Evolutionary conservation across 1,284 basidiomycete genomes (phyloP).

Genomic region (Malassezia obtusa): DNA sequence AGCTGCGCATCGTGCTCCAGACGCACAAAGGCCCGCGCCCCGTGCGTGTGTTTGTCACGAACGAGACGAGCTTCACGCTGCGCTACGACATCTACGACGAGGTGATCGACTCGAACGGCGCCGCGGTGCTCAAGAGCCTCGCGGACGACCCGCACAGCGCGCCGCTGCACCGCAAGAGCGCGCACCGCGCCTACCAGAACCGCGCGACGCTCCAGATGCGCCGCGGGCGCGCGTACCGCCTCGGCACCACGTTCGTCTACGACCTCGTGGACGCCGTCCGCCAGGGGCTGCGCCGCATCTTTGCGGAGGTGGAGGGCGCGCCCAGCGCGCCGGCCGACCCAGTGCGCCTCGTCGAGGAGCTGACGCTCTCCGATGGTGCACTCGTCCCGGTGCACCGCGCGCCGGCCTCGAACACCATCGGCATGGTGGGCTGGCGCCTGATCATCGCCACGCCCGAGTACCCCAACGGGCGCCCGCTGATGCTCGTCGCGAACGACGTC

Average conservation of each 20-base stretch:
- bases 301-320: conserved; percentile 59
- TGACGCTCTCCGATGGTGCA: conserved; percentile 87
- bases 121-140: conserved; percentile 74
- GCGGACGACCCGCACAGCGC: conserved; percentile 24
- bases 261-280: conserved; percentile 98
- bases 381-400: conserved; percentile 80
- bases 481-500: conserved; percentile 95
- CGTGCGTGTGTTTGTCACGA: conserved; percentile 94
- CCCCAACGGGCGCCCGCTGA: conserved; percentile 72
- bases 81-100: conserved; percentile 99
- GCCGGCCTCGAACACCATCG: conserved; percentile 85
- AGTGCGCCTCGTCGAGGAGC: conserved; percentile 68
- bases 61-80: conserved; percentile 96
- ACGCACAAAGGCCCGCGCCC: conserved; percentile 77
- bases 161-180: conserved; percentile 31
- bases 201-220: conserved; percentile 71
- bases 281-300: conserved; percentile 86
- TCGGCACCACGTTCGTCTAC: conserved; percentile 93
- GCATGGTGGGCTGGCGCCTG: conserved; percentile 98
- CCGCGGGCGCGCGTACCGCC: conserved; percentile 96
- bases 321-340: conserved; percentile 52
- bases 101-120: conserved; percentile 87
- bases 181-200: conserved; percentile 65
- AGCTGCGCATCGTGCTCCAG: conserved; percentile 89
- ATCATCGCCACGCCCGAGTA: conserved; percentile 87